Evolutionary conservation across 2,329 filamentous ascomycete genomes (phyloP).

Genomic region (Trichoderma oligosporum): DNA sequence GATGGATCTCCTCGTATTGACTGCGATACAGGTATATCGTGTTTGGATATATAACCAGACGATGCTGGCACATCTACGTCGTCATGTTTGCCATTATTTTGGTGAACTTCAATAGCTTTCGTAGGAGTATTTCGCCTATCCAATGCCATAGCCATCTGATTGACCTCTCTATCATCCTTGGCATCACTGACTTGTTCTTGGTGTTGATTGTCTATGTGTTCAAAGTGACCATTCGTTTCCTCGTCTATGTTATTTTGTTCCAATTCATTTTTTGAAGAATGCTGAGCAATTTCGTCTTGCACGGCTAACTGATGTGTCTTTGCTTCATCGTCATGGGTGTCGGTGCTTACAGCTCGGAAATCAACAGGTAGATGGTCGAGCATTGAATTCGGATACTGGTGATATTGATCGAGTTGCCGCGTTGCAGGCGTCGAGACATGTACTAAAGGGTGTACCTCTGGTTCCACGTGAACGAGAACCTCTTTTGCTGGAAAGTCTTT

Average conservation of each 20-base stretch:
- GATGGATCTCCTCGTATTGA: neutral
- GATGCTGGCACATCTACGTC: neutral
- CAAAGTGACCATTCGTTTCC: neutral
- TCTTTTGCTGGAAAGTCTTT: neutral
- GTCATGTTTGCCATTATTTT: neutral
- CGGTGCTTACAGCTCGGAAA: neutral
- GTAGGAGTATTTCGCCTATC: neutral
- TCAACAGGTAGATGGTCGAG: slow-evolving; percentile 2
- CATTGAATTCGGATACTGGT: slow-evolving; percentile 1
- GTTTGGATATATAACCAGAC: neutral
- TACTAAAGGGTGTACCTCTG: neutral
- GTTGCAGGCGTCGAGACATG: slow-evolving; percentile 1
- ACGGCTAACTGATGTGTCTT: neutral
- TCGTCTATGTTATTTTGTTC: neutral
- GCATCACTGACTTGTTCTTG: neutral
- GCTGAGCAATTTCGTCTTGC: neutral
- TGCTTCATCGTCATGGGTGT: neutral
- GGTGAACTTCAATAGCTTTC: neutral
- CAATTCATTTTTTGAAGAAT: neutral
- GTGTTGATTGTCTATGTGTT: neutral
- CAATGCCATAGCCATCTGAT: neutral
- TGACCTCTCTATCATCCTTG: neutral
- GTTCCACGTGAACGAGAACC: neutral
- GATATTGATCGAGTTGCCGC: slow-evolving; percentile 6
- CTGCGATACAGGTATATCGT: neutral